Conservation (phyloP, 768 basidiomycete species). For the Favolaschia claudopus region DNA sequence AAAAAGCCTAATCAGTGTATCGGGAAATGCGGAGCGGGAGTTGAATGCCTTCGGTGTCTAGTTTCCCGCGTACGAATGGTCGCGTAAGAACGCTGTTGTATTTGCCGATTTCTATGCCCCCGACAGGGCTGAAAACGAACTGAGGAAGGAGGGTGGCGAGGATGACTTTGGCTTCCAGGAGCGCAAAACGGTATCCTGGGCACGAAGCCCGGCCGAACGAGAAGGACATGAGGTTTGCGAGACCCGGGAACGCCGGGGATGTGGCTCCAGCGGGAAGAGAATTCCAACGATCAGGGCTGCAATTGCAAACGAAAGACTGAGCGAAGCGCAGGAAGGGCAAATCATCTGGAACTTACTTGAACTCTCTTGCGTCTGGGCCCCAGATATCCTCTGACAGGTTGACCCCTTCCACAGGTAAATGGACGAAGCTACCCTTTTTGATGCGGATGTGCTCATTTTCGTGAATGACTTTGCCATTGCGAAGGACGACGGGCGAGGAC, state of each 20-base stretch:
- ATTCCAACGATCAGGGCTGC: slow-evolving; percentile 63
- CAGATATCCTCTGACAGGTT: slow-evolving; percentile 60
- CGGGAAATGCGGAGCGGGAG: slow-evolving; percentile 46
- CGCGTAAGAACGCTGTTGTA: slow-evolving; percentile 57
- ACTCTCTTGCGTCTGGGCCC: slow-evolving; percentile 59
- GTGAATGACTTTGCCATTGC: slow-evolving; percentile 46
- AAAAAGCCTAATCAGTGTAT: slow-evolving; percentile 9
- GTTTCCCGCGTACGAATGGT: slow-evolving; percentile 53
- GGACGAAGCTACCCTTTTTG: slow-evolving; percentile 61
- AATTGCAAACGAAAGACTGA: background rate
- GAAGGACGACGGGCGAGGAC: slow-evolving; percentile 50
- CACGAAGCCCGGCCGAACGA: slow-evolving; percentile 60
- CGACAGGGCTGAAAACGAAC: slow-evolving; percentile 54
- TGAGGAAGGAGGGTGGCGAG: slow-evolving; percentile 51
- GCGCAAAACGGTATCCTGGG: slow-evolving; percentile 55
- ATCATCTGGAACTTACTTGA: slow-evolving; percentile 52
- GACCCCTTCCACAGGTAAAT: slow-evolving; percentile 65
- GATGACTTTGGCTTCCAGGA: slow-evolving; percentile 60
- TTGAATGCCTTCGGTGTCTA: slow-evolving; percentile 44
- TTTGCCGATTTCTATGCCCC: slow-evolving; percentile 50
- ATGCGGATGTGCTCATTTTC: slow-evolving; percentile 50
- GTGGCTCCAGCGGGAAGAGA: slow-evolving; percentile 45
- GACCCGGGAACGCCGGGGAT: slow-evolving; percentile 50
- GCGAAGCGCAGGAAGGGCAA: slow-evolving; percentile 1
- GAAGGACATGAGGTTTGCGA: slow-evolving; percentile 62